Evolutionary conservation across 768 basidiomycete species (phyloP), one percentile per base, ranked within the genome.

Genomic region (Psilocybe tampanensis): DNA sequence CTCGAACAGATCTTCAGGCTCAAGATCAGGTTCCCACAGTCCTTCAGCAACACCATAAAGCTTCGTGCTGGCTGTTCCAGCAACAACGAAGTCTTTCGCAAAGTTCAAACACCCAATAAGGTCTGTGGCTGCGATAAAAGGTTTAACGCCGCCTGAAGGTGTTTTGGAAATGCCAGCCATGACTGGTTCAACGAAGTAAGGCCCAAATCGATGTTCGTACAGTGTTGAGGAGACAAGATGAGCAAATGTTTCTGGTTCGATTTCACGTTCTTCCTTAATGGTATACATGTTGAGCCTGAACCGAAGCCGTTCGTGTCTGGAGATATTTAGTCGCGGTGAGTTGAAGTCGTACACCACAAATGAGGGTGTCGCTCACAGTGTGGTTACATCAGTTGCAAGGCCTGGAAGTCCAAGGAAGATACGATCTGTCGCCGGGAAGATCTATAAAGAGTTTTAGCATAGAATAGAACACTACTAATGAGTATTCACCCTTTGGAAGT

Each of bases 251-350:
- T 95, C 89, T 43, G 97, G 97, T 64, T 93, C 88, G 66, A 99
- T 97, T 68, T 96, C 89, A 60, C 96, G 86, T 70, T 97, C 96
- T 74, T 99, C 96, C 74, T 99, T 99, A 82, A 99, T 98, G 29
- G 93, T 92, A 76, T 98, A 98, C 93, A 98, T 95, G 79, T 99
- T 99, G 56, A 96, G 90, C 62, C 95, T 84, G 76, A 90, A 95
- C 52, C 97, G 88, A 68, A 98, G 89, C 39, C 86, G 84, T 73
- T 98, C 96, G 63, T 86, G 89, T 56, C 95, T 97, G 36, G n/a
- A 13, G 1, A 29, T 17, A n/a, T 6, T 50, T 53, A 33, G 5
- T 63, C 57, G 56, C 42, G 45, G 17, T 44, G 17, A 19, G 53
- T 12, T 3, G 12, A 26, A 23, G 24, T 52, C 8, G n/a, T 59